Conservation (phyloP, 768 basidiomycete species). For the Chlorophyllum brunneum region DNA sequence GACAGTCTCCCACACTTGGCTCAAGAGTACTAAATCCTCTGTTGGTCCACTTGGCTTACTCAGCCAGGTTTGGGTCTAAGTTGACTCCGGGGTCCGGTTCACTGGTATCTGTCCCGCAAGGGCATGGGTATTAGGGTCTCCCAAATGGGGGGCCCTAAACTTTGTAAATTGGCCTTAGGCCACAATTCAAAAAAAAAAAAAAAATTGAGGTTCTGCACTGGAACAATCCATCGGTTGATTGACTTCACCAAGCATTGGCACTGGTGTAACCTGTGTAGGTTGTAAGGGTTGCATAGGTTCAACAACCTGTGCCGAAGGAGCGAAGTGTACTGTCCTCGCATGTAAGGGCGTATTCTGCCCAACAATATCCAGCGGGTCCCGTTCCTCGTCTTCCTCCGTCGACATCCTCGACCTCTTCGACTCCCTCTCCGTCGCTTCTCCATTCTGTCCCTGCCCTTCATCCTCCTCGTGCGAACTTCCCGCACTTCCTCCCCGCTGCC, state of each 20-base stretch:
- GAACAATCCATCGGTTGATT: constrained; percentile 15
- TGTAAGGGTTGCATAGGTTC: constrained; percentile 22
- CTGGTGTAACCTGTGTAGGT: not conserved
- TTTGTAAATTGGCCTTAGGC: too few species aligned
- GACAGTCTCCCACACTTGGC: too few species aligned
- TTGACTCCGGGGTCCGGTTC: too few species aligned
- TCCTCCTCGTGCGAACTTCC: constrained; percentile 51
- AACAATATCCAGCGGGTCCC: constrained; percentile 44
- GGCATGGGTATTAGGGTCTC: too few species aligned
- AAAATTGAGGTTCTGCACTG: not conserved
- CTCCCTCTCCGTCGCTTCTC: constrained; percentile 35
- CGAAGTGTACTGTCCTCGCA: constrained; percentile 17
- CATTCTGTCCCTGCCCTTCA: constrained; percentile 40
- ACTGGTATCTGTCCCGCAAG: too few species aligned
- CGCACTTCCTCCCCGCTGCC: constrained; percentile 53
- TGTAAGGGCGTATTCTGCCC: constrained; percentile 30
- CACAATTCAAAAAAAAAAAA: too few species aligned
- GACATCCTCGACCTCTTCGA: constrained; percentile 55
- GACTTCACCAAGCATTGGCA: not conserved
- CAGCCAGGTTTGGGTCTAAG: too few species aligned
- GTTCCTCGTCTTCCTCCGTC: constrained; percentile 42
- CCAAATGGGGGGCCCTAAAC: too few species aligned
- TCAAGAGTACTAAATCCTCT: too few species aligned
- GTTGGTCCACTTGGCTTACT: too few species aligned
- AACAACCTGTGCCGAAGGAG: constrained; percentile 21